Evolutionary conservation across 345 rosid genomes (phyloP).

Genomic region (Turnera subulata): DNA sequence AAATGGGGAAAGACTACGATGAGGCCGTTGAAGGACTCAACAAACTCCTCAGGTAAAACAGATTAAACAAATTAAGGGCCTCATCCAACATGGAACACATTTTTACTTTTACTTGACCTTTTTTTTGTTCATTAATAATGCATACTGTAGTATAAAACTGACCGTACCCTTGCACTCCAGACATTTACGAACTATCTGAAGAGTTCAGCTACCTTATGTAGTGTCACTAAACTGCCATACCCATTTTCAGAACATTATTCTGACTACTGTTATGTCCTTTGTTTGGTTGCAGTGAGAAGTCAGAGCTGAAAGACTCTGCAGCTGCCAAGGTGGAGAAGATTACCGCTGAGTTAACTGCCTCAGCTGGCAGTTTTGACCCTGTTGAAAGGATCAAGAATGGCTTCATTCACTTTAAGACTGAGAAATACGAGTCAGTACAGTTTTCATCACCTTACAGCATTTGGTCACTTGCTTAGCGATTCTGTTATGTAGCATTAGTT

Average conservation of each 20-base stretch:
- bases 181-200: no score
- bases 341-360: slow-evolving; percentile 55
- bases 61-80: neutral
- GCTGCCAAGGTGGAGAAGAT: slow-evolving; percentile 71
- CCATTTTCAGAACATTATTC: no score
- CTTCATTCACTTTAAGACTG: slow-evolving; percentile 73
- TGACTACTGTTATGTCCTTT: no score
- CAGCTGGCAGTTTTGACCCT: slow-evolving; percentile 37
- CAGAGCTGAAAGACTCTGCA: slow-evolving; percentile 62
- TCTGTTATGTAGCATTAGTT: no score
- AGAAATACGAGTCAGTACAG: slow-evolving; percentile 69
- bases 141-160: no score
- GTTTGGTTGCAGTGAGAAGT: slow-evolving; percentile 51
- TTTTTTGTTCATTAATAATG: no score
- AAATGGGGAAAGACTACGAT: slow-evolving; percentile 67
- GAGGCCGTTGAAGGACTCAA: slow-evolving; percentile 78
- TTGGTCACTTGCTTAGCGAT: neutral
- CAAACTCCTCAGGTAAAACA: slow-evolving; percentile 58
- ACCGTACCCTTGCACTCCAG: no score
- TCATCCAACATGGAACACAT: no score
- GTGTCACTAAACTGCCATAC: no score
- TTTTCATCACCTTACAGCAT: neutral
- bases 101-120: no score
- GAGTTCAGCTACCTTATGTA: no score
- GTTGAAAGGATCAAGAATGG: slow-evolving; percentile 66